Percentiles rank a stretch among this genome's conserved stretches.
Evolutionary conservation across 108 stramenopile genomes (phyloP).

Genomic region (Mayamaea pseudoterrestris): DNA sequence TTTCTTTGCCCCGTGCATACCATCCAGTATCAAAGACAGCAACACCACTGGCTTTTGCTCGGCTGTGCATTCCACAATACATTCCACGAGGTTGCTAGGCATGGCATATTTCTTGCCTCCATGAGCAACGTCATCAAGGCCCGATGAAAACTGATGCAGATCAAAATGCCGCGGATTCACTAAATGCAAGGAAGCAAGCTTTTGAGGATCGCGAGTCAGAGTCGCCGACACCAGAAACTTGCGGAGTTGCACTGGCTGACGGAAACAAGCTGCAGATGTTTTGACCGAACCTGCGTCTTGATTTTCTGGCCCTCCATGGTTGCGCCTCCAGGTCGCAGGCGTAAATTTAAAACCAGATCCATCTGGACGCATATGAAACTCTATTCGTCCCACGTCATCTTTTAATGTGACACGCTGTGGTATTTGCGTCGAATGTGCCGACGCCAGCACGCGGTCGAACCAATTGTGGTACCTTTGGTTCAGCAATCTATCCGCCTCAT

Average conservation of each 20-base stretch:
- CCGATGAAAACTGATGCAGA: slow-evolving; percentile 27
- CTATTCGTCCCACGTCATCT: slow-evolving; percentile 3
- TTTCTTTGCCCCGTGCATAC: slow-evolving; percentile 8
- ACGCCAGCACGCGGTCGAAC: slow-evolving; percentile 67
- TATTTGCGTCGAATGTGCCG: slow-evolving; percentile 32
- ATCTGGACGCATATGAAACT: too few relatives aligned
- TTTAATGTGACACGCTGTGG: slow-evolving; percentile 1
- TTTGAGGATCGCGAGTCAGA: slow-evolving; percentile 90
- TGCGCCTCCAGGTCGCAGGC: too few relatives aligned
- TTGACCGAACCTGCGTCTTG: slow-evolving; percentile 5
- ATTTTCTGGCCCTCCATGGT: too few relatives aligned
- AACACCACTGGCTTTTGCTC: slow-evolving; percentile 78
- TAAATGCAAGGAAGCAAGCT: slow-evolving; percentile 76
- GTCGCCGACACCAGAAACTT: slow-evolving; percentile 88
- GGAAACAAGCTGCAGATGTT: too few relatives aligned
- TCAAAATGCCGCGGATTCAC: slow-evolving; percentile 82
- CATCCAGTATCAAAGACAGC: slow-evolving; percentile 65
- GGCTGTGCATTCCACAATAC: slow-evolving; percentile 50
- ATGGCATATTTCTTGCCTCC: slow-evolving; percentile 27
- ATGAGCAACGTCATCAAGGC: not conserved
- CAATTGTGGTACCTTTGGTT: slow-evolving; percentile 90
- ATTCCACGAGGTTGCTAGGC: slow-evolving; percentile 29
- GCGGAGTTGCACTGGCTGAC: slow-evolving; percentile 39
- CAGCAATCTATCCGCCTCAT: slow-evolving; percentile 91
- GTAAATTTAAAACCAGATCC: too few relatives aligned